These are phyloP conservation scores for Bolboschoenus planiculmis DNA, from an alignment of 176 grass and related monocot species.

Conservation along the genomic window DNA sequence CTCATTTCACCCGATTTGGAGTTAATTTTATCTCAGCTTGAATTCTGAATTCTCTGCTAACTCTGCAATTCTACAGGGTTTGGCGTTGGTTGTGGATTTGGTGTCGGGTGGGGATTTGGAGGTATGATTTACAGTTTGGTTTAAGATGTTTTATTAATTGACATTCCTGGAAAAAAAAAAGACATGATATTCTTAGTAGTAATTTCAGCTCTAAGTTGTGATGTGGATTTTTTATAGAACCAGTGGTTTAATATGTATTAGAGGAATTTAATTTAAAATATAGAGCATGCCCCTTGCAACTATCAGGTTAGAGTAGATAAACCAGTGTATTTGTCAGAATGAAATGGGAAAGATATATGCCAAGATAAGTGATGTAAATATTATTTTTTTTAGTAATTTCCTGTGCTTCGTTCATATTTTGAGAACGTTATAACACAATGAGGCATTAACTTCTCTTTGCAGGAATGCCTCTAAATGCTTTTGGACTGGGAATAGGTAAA, in stretches of 20 bases:
- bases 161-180: no score
- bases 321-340: not conserved
- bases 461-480: constrained; percentile 84
- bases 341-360: not conserved
- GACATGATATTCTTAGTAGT: no score
- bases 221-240: not conserved
- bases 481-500: constrained; percentile 82
- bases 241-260: not conserved
- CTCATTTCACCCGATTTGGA: not conserved
- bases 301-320: not conserved
- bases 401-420: not conserved
- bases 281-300: not conserved
- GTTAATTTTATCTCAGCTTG: not conserved
- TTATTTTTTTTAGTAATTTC: not conserved
- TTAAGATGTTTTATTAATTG: not conserved
- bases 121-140: constrained; percentile 24
- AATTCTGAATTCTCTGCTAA: constrained; percentile 20
- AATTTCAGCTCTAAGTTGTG: no score
- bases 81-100: constrained; percentile 86
- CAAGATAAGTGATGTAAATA: not conserved
- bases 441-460: not conserved
- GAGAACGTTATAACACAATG: not conserved
- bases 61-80: constrained; percentile 43
- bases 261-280: not conserved
- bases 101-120: constrained; percentile 95